These are phyloP conservation scores for Pyrus bretschneideri DNA, from an alignment of 306 rosid species.

Conservation along the genomic window DNA sequence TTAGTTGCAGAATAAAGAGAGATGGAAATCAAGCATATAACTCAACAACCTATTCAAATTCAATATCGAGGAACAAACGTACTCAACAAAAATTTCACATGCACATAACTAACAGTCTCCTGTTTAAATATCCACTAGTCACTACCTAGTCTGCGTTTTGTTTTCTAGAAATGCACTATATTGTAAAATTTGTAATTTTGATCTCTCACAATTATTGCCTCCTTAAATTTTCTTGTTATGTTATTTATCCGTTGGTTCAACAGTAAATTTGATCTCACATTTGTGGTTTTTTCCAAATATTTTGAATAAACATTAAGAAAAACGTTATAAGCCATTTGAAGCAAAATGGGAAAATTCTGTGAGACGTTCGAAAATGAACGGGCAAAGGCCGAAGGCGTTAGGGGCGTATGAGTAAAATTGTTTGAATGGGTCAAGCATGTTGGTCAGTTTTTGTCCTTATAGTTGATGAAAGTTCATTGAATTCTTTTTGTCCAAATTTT, in stretches of 20 bases:
- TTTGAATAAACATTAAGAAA: no score
- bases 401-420: no score
- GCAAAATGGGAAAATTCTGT: no score
- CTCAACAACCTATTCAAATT: neutral
- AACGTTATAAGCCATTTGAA: neutral
- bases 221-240: neutral
- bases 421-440: no score
- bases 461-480: no score
- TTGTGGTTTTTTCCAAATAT: neutral
- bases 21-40: conserved; percentile 19
- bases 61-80: conserved; percentile 22
- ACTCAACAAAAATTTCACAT: neutral
- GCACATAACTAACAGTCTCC: conserved; percentile 3
- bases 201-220: neutral
- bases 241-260: neutral
- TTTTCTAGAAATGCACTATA: neutral
- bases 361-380: no score
- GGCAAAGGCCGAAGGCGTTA: no score
- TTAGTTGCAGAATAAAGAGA: conserved; percentile 13
- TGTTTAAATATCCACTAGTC: neutral
- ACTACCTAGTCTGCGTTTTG: neutral
- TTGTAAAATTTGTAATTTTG: neutral
- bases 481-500: no score
- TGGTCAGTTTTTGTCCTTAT: no score
- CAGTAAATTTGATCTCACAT: no score